Conservation (phyloP, 148 eudicot genomes). For the Spergularia marina region DNA sequence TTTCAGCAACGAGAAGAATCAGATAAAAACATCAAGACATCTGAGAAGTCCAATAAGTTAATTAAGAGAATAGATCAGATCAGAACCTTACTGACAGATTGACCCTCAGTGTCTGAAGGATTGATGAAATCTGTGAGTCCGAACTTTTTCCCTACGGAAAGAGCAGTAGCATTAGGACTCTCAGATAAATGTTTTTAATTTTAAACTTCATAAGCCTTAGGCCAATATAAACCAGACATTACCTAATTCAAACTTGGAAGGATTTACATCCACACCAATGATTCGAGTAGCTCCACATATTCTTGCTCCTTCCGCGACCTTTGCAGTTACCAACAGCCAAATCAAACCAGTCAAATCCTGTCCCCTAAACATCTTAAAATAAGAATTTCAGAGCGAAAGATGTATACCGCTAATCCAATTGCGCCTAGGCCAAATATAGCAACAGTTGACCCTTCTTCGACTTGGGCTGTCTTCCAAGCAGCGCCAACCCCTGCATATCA, state of each 20-base stretch:
- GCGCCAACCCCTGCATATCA: slow-evolving; percentile 75
- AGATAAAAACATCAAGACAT: background rate
- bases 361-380: background rate
- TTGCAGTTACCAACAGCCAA: background rate
- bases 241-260: slow-evolving; percentile 67
- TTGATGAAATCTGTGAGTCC: slow-evolving; percentile 85
- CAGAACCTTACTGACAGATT: slow-evolving; percentile 67
- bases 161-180: background rate
- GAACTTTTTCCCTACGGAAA: slow-evolving; percentile 56
- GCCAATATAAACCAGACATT: background rate
- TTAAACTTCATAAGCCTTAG: too few relatives aligned
- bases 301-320: slow-evolving; percentile 97
- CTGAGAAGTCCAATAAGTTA: background rate
- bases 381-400: background rate
- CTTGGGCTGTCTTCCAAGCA: slow-evolving; percentile 80
- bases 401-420: slow-evolving; percentile 79
- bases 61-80: background rate
- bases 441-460: slow-evolving; percentile 79
- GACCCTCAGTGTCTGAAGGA: slow-evolving; percentile 38
- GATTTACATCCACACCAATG: slow-evolving; percentile 85
- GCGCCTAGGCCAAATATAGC: slow-evolving; percentile 87
- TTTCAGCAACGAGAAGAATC: too few relatives aligned
- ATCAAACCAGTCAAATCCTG: background rate
- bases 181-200: background rate
- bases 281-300: slow-evolving; percentile 80